Evolutionary conservation across 345 rosid species (phyloP).

Genomic region (Toxicodendron radicans): DNA sequence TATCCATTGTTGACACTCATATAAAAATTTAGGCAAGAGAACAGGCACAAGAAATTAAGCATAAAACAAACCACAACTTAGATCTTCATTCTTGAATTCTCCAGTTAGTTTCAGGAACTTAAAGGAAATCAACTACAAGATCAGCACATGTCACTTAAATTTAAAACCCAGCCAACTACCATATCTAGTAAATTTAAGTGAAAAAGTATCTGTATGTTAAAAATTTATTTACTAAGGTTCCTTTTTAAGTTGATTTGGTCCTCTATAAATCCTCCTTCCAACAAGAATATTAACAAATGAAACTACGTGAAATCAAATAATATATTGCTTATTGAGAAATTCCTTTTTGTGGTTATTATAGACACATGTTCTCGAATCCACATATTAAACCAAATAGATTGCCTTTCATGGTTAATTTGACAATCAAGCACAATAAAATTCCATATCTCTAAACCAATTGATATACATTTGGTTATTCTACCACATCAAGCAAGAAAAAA

Average conservation of each 20-base stretch:
- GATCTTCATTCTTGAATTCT: neutral
- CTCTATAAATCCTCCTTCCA: neutral
- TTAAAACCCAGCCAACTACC: neutral
- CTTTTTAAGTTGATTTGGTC: neutral
- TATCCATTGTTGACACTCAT: neutral
- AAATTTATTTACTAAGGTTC: neutral
- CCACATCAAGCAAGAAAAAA: slow-evolving; percentile 7
- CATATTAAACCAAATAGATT: neutral
- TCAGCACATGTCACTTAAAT: neutral
- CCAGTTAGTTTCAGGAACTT: slow-evolving; percentile 8
- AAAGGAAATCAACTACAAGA: neutral
- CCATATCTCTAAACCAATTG: neutral
- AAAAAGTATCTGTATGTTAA: neutral
- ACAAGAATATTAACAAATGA: neutral
- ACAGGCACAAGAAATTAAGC: neutral
- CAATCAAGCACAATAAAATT: neutral
- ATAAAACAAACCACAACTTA: neutral
- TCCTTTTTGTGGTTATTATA: neutral
- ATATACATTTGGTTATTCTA: neutral
- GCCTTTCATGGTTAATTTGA: neutral
- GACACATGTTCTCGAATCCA: neutral
- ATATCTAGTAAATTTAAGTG: neutral
- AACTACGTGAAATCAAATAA: neutral
- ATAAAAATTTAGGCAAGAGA: neutral
- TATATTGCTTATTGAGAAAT: neutral